Conservation (phyloP, 257 asterid species). For the Fraxinus americana region DNA sequence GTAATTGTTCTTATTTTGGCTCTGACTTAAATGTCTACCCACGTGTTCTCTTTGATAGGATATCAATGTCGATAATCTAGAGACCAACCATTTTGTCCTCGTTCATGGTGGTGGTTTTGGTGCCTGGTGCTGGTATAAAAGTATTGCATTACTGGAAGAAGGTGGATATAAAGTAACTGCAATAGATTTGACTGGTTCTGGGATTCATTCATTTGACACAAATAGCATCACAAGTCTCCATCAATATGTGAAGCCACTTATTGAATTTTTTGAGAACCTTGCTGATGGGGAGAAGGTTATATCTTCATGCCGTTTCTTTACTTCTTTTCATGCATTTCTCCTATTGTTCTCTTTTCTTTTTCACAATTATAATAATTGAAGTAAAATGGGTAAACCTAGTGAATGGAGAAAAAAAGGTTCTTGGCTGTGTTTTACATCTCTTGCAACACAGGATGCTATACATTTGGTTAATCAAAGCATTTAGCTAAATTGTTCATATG, state of each 20-base stretch:
- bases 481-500: not conserved
- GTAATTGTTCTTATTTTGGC: not conserved
- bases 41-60: slow-evolving; percentile 48
- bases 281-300: slow-evolving; percentile 79
- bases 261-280: slow-evolving; percentile 70
- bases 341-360: slow-evolving; percentile 5
- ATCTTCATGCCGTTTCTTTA: slow-evolving; percentile 22
- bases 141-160: slow-evolving; percentile 89
- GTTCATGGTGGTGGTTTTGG: slow-evolving; percentile 99
- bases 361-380: not conserved
- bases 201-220: slow-evolving; percentile 86
- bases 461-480: not conserved
- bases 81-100: slow-evolving; percentile 87
- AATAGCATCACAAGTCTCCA: slow-evolving; percentile 74
- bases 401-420: not conserved
- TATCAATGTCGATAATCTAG: slow-evolving; percentile 68
- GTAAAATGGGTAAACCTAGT: not conserved
- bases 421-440: not conserved
- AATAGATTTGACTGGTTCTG: slow-evolving; percentile 92
- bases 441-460: not conserved
- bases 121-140: slow-evolving; percentile 99
- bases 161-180: slow-evolving; percentile 93
- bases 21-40: slow-evolving; percentile 18
- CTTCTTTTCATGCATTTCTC: not conserved
- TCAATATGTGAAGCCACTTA: slow-evolving; percentile 87